phyloP scores from a whole-genome alignment of 2,329 filamentous ascomycete species.

The Calonectria multiphialidica region DNA sequence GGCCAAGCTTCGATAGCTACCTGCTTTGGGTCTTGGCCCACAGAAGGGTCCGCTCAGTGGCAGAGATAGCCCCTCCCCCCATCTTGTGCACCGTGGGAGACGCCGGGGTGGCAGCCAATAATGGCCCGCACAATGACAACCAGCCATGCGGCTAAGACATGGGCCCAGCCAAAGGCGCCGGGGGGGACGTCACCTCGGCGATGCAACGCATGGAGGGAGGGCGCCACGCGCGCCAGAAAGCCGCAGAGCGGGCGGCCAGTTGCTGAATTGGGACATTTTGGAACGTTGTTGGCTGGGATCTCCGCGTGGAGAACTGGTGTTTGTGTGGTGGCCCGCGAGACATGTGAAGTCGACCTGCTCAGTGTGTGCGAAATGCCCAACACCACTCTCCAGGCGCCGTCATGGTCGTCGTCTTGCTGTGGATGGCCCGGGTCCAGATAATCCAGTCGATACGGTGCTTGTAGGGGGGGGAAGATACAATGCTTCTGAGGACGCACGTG shows the following conservation, averaged over 20 bases:
- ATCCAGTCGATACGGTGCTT: constrained; percentile 7
- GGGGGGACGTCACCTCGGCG: constrained; percentile 40
- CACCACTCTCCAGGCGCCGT: constrained; percentile 4
- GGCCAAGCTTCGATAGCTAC: constrained; percentile 37
- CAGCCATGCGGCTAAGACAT: constrained; percentile 42
- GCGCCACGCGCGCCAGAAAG: constrained; percentile 35
- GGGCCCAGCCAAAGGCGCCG: constrained; percentile 30
- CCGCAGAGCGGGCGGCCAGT: constrained; percentile 24
- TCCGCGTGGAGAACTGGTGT: constrained; percentile 18
- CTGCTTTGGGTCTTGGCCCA: constrained; percentile 34
- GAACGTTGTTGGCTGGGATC: constrained; percentile 11
- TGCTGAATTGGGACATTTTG: constrained; percentile 26
- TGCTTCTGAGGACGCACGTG: background rate
- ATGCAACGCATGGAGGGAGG: constrained; percentile 32
- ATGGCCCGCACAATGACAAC: constrained; percentile 39
- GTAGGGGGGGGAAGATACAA: background rate
- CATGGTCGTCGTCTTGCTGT: background rate
- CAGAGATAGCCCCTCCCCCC: constrained; percentile 32
- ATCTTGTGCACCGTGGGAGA: constrained; percentile 35
- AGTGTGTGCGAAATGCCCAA: background rate
- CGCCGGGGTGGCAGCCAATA: constrained; percentile 35
- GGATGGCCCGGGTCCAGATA: background rate
- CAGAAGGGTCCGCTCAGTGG: constrained; percentile 28
- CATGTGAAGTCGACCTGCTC: constrained; percentile 20
- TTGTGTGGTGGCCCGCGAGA: constrained; percentile 3